Conservation (phyloP, 2,329 filamentous ascomycete genomes). For the Fusarium sororula region DNA sequence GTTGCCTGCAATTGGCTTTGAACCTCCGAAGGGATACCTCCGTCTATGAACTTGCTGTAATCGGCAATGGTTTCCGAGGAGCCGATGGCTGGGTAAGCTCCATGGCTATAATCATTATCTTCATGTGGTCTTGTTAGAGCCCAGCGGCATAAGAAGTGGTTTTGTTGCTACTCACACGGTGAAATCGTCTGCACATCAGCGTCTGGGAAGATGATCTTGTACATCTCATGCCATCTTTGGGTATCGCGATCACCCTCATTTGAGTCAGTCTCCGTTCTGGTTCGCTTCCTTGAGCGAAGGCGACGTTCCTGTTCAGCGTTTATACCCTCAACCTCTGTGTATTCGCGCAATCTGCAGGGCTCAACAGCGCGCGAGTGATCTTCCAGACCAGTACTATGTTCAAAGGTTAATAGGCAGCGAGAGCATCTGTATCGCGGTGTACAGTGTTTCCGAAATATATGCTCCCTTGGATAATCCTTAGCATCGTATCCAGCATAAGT, state of each 20-base stretch:
- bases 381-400: background rate
- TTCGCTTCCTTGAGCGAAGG: background rate
- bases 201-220: background rate
- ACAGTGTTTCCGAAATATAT: background rate
- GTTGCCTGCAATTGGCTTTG: background rate
- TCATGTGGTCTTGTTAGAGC: background rate
- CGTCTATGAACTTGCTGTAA: background rate
- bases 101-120: background rate
- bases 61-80: background rate
- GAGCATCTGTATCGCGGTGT: background rate
- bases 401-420: background rate
- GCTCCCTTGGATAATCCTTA: background rate
- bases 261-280: background rate
- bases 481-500: background rate
- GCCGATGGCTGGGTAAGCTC: background rate
- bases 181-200: background rate
- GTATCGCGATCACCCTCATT: background rate
- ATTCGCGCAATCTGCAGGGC: background rate
- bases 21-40: background rate
- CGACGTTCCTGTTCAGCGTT: background rate
- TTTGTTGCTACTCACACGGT: background rate
- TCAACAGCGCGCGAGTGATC: background rate
- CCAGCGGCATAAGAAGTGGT: background rate
- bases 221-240: background rate
- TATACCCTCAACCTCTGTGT: background rate